These are phyloP conservation scores for Pistacia atlantica DNA, from an alignment of 345 rosid genomes.

Conservation along the genomic window DNA sequence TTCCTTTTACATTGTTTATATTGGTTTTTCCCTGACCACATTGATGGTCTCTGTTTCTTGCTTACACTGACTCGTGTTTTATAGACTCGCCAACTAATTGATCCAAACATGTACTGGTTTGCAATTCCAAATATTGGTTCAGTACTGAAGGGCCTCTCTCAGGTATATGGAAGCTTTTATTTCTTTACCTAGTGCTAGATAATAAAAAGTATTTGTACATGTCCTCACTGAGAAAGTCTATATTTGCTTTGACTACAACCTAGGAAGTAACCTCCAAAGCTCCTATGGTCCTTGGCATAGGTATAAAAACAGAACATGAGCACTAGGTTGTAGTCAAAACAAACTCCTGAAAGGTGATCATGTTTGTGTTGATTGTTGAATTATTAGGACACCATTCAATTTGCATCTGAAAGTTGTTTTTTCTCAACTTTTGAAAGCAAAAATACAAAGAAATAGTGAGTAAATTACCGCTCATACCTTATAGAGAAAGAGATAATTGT, in stretches of 20 bases:
- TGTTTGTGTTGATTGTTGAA: neutral
- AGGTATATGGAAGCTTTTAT: constrained; percentile 43
- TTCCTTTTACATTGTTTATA: neutral
- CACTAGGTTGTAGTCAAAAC: no score
- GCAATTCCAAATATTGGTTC: constrained; percentile 86
- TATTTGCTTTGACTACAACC: neutral
- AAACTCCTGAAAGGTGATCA: neutral
- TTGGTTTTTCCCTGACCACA: constrained; percentile 2
- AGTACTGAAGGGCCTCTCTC: constrained; percentile 78
- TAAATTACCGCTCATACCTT: neutral
- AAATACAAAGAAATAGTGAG: neutral
- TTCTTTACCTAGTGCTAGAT: neutral
- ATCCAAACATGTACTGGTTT: constrained; percentile 90
- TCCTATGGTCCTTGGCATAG: no score
- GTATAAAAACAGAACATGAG: no score
- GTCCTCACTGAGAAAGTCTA: neutral
- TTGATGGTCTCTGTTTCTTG: constrained; percentile 1
- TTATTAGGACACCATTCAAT: neutral
- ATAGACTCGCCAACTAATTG: constrained; percentile 80
- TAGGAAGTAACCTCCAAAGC: no score
- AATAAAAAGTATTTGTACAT: neutral
- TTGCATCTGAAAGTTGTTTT: neutral
- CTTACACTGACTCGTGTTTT: constrained; percentile 22
- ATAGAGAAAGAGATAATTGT: neutral
- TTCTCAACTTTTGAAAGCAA: neutral